Evolutionary conservation across 345 rosid genomes (phyloP), one percentile per base, ranked within the genome.

Genomic region (Pugionium cornutum): DNA sequence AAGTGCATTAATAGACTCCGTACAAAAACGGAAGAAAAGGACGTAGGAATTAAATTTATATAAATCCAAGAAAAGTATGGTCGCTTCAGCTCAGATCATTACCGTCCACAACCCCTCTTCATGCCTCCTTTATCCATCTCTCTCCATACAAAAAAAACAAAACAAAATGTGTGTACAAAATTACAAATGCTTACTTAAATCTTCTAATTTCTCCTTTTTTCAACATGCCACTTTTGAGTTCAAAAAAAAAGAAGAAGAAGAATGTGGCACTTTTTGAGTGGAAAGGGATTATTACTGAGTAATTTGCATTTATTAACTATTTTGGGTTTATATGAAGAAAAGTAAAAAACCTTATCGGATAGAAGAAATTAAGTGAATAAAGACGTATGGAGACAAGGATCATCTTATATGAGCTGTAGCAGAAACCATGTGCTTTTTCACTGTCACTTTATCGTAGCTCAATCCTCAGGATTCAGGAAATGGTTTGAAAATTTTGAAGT

Each of bases 381-480:
- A 39, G 42, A 70, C 51, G 57, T 55, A 70, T 70, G 75, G 69
- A 63, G 69, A 62, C n/a, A 62, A 57, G 18, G 41, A 54, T 63
- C 63, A 47, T 54, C 69, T 10, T 62, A 43, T 30, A 28, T 47
- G 51, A 70, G 74, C 11, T 51, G 67, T 52, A 7, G 63, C 75
- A 70, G 75, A 70, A 68, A 55, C 75, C 75, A 70, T 70, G 75
- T 70, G 75, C 63, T 46, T 63, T 70, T 70, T n/a, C 10, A 0
- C 75, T 62, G 74, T 69, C 68, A 35, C 62, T n/a, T 27, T 28
- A 46, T 62, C 64, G 37, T 62, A 62, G 48, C 69, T 53, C 62
- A 60, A 61, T 47, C 56, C 18, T 18, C 18, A 18, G 18, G 18
- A 18, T 18, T 18, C 18, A 18, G 18, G 18, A 18, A 18, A 18